A percentile compares a stretch with the other conserved stretches of the same genome.
phyloP scores from a whole-genome alignment of 164 flowering plant species.

The Stephania japonica region DNA sequence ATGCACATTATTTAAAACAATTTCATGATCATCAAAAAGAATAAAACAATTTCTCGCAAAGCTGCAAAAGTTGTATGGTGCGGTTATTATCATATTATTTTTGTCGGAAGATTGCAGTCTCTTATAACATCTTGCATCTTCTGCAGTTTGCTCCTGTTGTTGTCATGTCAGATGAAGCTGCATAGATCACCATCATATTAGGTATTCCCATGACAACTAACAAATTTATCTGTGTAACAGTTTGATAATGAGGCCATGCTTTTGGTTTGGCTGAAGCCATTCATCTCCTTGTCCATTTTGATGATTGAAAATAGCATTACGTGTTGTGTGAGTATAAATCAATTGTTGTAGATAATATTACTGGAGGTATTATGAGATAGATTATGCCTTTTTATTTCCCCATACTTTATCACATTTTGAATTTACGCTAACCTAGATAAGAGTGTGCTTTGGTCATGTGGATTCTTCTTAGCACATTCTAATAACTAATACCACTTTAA shows the following conservation, averaged over 20 bases:
- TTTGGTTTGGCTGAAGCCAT: neutral
- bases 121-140: neutral
- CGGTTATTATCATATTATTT: neutral
- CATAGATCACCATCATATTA: neutral
- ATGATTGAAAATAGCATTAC: neutral
- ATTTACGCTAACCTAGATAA: neutral
- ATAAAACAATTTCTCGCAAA: slow-evolving; percentile 9
- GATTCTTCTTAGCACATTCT: neutral
- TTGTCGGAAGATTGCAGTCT: neutral
- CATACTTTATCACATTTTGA: neutral
- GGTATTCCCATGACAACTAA: neutral
- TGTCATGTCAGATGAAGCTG: slow-evolving; percentile 45
- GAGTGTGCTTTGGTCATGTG: neutral
- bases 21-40: too few relatives aligned
- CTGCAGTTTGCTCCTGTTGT: slow-evolving; percentile 73
- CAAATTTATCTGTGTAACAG: neutral
- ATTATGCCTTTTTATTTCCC: neutral
- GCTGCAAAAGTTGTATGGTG: neutral
- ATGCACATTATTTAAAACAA: too few relatives aligned
- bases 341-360: neutral
- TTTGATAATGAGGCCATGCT: neutral
- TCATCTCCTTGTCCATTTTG: neutral
- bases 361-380: neutral
- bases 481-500: too few relatives aligned
- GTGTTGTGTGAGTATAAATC: neutral